Base-by-base conservation (phyloP, 2,329 filamentous ascomycete genomes). In the Stachybotrys chlorohalonatus region DNA sequence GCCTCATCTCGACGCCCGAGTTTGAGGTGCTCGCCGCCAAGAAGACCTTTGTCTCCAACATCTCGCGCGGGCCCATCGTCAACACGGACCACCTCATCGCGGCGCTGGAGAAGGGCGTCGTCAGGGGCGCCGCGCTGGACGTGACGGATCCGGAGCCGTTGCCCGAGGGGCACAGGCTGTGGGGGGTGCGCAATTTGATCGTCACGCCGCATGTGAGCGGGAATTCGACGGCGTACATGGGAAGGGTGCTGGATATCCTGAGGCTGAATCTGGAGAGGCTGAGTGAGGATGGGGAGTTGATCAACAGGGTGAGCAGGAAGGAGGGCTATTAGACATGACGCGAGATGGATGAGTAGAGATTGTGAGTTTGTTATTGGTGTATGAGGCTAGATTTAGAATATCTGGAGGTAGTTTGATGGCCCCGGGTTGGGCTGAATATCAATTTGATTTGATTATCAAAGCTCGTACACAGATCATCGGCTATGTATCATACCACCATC, bases 81-180 rank as follows among this genome's bases (percentile, higher is more conserved):
- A 62, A 75, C 51, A 77, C 75, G 2, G 70, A 78, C 2, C 85
- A 82, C 1, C 66, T 93, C 52, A 77, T 90, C 16, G 73, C 73
- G 1, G 85, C 86, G 0, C 70, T 92, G 11, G 69, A 79, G 46
- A 58, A 58, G 3, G 74, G 66, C 6, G 51, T 65, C 15, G 72
- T 77, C 51, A 64, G 74, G 3, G 89, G 89, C 32, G 89, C 89
- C 0, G 87, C 87, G 1, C 70, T 93, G 47, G 89, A 92, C 65
- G 89, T 93, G 1, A 87, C 88, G 1, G 87, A 92, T 57, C 89
- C 89, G 0, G 89, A 93, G 67, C 89, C 89, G 0, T 66, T 93
- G 58, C 87, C 87, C 0, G 69, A 75, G 2, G 81, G 85, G 5
- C 82, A 88, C 64, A 78, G 81, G 58, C 70, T 93, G 52, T 93